Conservation (phyloP, 192 early-diverging fungal species). For the Chytriomyces sp. region DNA sequence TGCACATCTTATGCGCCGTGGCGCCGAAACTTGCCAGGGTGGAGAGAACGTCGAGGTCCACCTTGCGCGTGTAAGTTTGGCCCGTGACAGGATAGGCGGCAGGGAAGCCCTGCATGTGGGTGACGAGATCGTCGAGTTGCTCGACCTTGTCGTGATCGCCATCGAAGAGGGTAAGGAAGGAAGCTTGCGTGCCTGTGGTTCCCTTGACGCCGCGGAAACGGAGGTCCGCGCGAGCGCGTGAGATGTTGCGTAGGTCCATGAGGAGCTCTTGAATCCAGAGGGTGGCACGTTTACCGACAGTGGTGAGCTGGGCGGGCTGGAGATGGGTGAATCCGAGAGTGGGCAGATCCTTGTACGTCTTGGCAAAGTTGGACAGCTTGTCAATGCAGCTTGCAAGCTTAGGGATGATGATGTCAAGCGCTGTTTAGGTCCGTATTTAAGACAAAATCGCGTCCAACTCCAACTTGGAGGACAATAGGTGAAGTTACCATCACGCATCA, state of each 20-base stretch:
- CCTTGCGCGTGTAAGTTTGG: slow-evolving; percentile 99
- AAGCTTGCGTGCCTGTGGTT: slow-evolving; percentile 98
- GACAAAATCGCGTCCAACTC: no score
- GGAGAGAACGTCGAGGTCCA: slow-evolving; percentile 89
- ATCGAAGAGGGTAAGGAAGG: slow-evolving; percentile 93
- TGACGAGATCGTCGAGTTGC: slow-evolving; percentile 85
- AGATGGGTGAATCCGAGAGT: slow-evolving; percentile 99
- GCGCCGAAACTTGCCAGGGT: slow-evolving; percentile 91
- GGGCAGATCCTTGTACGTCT: slow-evolving; percentile 78
- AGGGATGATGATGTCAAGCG: slow-evolving; percentile 81
- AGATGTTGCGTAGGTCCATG: slow-evolving; percentile 94
- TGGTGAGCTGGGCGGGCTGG: slow-evolving; percentile 97
- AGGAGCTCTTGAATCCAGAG: slow-evolving; percentile 97
- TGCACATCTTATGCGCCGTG: slow-evolving; percentile 94
- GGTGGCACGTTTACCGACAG: slow-evolving; percentile 95
- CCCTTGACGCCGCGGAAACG: slow-evolving; percentile 97
- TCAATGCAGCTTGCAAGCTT: slow-evolving; percentile 87
- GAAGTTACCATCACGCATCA: slow-evolving; percentile 78
- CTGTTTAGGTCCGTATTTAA: no score
- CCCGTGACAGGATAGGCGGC: slow-evolving; percentile 89
- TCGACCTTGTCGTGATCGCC: slow-evolving; percentile 94
- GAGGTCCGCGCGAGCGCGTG: slow-evolving; percentile 83
- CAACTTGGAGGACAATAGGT: background rate
- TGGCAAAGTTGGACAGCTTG: slow-evolving; percentile 78
- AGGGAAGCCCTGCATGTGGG: slow-evolving; percentile 83